phyloP scores from a whole-genome alignment of 306 rosid species.

The Crotalaria pallida region DNA sequence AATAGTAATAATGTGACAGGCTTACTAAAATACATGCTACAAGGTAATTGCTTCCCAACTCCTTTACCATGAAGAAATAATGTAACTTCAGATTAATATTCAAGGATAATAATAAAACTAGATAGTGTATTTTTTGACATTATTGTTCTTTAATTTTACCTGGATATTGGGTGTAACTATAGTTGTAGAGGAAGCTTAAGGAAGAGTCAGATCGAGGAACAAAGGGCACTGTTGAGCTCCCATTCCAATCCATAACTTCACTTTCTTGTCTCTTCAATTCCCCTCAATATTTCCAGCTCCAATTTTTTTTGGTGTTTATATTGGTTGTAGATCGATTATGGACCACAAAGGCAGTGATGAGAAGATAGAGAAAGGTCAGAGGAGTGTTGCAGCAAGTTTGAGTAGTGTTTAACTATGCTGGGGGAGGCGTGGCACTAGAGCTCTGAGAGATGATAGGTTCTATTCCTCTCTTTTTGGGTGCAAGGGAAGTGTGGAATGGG shows the following conservation, averaged over 20 bases:
- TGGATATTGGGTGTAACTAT: conserved; percentile 48
- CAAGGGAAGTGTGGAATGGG: conserved; percentile 11
- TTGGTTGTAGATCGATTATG: conserved; percentile 30
- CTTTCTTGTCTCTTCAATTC: conserved; percentile 28
- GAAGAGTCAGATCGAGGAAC: conserved; percentile 63
- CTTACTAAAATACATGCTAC: neutral
- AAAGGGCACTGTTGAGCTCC: conserved; percentile 46
- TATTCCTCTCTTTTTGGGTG: conserved; percentile 27
- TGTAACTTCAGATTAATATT: neutral
- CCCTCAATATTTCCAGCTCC: conserved; percentile 15
- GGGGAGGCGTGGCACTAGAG: conserved; percentile 39
- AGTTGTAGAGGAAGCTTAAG: conserved; percentile 69
- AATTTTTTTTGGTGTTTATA: conserved; percentile 26
- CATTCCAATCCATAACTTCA: conserved; percentile 74
- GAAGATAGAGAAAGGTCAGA: conserved; percentile 17
- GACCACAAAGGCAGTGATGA: conserved; percentile 48
- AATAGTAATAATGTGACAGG: neutral
- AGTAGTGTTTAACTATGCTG: conserved; percentile 3
- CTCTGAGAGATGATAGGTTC: conserved; percentile 27
- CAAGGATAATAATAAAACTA: neutral
- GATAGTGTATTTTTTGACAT: neutral
- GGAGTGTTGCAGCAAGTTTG: neutral
- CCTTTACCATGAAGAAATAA: neutral
- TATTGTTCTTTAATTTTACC: conserved; percentile 44
- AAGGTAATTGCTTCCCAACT: neutral